Conservation (phyloP, 2,329 filamentous ascomycete genomes). For the Epichloe glyceriae region DNA sequence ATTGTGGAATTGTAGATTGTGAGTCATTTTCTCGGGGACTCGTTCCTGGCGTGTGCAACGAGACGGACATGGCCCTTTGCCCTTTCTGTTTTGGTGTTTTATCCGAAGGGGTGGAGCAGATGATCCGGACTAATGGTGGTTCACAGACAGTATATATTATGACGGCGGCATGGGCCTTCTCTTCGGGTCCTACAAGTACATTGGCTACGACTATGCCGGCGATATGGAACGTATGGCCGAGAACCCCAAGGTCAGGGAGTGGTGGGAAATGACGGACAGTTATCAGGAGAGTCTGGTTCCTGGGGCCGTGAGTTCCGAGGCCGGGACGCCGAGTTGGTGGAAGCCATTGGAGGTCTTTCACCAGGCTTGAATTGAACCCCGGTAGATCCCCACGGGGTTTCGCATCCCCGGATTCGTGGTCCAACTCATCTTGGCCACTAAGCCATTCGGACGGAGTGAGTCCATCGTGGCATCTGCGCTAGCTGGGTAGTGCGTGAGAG, state of each 20-base stretch:
- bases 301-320: conserved; percentile 44
- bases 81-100: not conserved
- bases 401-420: too few relatives aligned
- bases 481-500: too few relatives aligned
- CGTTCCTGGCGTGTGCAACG: too few relatives aligned
- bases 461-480: too few relatives aligned
- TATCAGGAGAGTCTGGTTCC: conserved; percentile 56
- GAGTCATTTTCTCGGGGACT: conserved; percentile 13
- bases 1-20: conserved; percentile 65
- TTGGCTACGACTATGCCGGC: conserved; percentile 56
- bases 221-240: conserved; percentile 68
- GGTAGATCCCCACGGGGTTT: too few relatives aligned
- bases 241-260: conserved; percentile 60
- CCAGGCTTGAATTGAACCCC: conserved; percentile 35
- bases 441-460: too few relatives aligned
- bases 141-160: conserved; percentile 58
- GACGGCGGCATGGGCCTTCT: conserved; percentile 49
- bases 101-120: not conserved
- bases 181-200: conserved; percentile 67
- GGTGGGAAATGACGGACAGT: conserved; percentile 70
- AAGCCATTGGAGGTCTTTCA: conserved; percentile 56
- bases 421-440: too few relatives aligned
- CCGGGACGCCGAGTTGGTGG: conserved; percentile 55
- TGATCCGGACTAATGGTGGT: not conserved
- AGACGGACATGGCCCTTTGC: not conserved